Percentiles rank a stretch among this genome's conserved stretches.
Evolutionary conservation across 257 asterid genomes (phyloP).

Genomic region (Ehretia macrophylla): DNA sequence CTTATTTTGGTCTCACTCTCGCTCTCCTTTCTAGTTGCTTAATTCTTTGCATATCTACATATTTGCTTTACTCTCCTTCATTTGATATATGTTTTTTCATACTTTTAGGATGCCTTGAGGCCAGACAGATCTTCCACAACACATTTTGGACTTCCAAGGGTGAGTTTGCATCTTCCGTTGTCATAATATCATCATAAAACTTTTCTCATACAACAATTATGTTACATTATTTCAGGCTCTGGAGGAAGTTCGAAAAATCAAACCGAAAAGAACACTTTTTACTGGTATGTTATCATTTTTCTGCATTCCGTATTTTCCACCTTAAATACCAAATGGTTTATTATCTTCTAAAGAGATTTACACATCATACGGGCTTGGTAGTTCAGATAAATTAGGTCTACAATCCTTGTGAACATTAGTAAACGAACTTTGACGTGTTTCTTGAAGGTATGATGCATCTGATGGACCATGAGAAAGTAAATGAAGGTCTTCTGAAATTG

Average conservation of each 20-base stretch:
- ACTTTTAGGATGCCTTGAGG: constrained; percentile 75
- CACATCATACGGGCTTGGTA: background rate
- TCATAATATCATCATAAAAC: background rate
- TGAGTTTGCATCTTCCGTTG: constrained; percentile 22
- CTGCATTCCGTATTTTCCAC: background rate
- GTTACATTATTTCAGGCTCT: constrained; percentile 49
- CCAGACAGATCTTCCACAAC: constrained; percentile 96
- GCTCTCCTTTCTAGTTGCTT: constrained; percentile 15
- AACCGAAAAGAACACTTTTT: constrained; percentile 84
- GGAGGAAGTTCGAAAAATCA: constrained; percentile 85
- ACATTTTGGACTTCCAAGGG: constrained; percentile 93
- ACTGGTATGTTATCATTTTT: constrained; percentile 46
- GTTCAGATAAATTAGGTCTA: background rate
- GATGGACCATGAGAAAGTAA: constrained; percentile 87
- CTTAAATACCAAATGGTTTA: background rate
- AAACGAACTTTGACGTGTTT: background rate
- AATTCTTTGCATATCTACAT: background rate
- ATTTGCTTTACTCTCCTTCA: background rate
- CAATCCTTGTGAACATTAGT: background rate
- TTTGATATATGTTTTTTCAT: background rate
- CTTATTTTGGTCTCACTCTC: constrained; percentile 71
- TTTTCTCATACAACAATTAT: no score
- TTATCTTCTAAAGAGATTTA: background rate
- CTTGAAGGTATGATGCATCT: constrained; percentile 94
- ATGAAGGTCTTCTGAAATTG: constrained; percentile 53